Evolutionary conservation across 176 grass and related monocot genomes (phyloP).

Genomic region (Triticum aestivum): IWGSC_CS_RefSeq_v2.1 NC_057810.1:488851631-488852130

Average conservation of each 20-base stretch:
- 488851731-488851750: not conserved
- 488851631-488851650: not conserved
- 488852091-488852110: slow-evolving; percentile 11
- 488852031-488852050: slow-evolving; percentile 17
- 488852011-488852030: slow-evolving; percentile 3
- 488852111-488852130: not conserved
- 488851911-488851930: not conserved
- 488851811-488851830: not conserved
- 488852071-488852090: not conserved
- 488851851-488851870: not conserved
- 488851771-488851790: slow-evolving; percentile 3
- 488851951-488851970: slow-evolving; percentile 19
- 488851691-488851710: slow-evolving; percentile 32
- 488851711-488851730: slow-evolving; percentile 15
- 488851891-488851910: not conserved
- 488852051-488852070: not conserved
- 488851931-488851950: not conserved
- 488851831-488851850: not conserved
- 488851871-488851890: not conserved
- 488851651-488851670: not conserved
- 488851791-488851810: not conserved
- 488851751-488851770: not conserved
- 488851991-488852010: slow-evolving; percentile 18
- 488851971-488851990: not conserved
- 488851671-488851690: slow-evolving; percentile 3